Evolutionary conservation across 2,329 filamentous ascomycete species (phyloP), one percentile per base, ranked within the genome.

Genomic region (Sporothrix brasiliensis): DNA sequence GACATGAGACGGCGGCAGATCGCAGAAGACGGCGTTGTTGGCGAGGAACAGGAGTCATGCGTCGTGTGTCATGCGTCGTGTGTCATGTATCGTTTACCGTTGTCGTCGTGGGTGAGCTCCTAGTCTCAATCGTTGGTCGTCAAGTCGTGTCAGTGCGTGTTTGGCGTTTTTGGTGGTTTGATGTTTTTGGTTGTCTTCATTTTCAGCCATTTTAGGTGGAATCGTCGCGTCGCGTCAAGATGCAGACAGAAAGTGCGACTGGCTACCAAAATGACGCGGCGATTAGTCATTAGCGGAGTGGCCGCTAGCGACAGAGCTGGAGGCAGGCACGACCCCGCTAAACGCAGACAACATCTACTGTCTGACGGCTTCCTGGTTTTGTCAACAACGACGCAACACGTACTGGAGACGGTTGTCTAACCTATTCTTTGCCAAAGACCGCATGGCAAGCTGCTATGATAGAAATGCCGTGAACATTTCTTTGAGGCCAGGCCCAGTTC

Each of bases 1-100:
- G 70, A 69, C 73, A 73, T 73, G 73, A 71, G 54, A 50, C 49
- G 49, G 34, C 50, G 63, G 27, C 39, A 41, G 47, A 11, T 6
- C 27, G 44, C n/a, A 11, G 24, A 24, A 34, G 44, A 11, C 14
- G 16, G 21, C 19, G 65, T 27, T n/a, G 13, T 5, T n/a, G 30
- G 41, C n/a, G n/a, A n/a, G 44, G 9, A 5, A 9, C 11, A n/a
- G 13, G 47, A n/a, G 61, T 34, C 3, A 21, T 30, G 52, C 30
- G 30, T 66, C 21, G 14, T 34, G 52, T 47, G 30, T 66, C 21
- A 21, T 34, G 24, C 34, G 24, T 58, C 54, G 54, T 58, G 10
- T 13, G 7, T 9, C 34, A 27, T 56, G 6, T 3, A n/a, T 21
- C 11, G 39, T 14, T 14, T 44, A n/a, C 21, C 39, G 34, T 61